Evolutionary conservation across 129 eudicot species (phyloP).

Genomic region (Flaveria ramosissima): DNA sequence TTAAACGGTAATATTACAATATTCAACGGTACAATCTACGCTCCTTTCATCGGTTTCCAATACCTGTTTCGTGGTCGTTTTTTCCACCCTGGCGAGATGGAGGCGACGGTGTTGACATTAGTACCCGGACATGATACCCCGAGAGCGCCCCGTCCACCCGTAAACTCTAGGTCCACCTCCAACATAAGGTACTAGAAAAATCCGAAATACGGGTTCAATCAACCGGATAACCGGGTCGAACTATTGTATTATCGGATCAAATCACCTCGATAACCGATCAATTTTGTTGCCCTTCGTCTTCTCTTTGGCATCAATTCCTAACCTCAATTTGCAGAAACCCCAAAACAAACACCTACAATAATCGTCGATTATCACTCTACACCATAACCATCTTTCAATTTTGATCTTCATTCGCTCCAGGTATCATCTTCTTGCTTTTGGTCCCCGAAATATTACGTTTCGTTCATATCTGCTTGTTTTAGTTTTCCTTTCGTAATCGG

Average conservation of each 20-base stretch:
- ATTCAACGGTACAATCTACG: no score
- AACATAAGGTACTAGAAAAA: background rate
- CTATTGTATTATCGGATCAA: background rate
- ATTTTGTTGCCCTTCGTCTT: background rate
- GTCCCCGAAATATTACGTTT: background rate
- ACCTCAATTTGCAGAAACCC: background rate
- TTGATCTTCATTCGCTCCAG: constrained; percentile 21
- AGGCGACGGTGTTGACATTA: no score
- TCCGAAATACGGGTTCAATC: background rate
- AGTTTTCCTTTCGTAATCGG: background rate
- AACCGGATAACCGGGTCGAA: background rate
- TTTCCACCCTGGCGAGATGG: no score
- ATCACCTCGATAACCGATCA: background rate
- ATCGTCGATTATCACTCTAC: background rate
- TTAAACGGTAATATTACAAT: no score
- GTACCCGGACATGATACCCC: no score
- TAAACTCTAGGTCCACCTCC: background rate
- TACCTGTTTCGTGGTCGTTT: no score
- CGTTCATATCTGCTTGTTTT: background rate
- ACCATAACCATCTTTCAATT: background rate
- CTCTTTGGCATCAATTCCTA: constrained; percentile 22
- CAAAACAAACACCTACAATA: background rate
- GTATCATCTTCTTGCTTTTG: constrained; percentile 13
- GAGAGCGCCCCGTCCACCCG: no score
- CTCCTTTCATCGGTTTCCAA: no score